Conservation (phyloP, 2,329 filamentous ascomycete genomes). For the Cladorrhinum sp. region DNA sequence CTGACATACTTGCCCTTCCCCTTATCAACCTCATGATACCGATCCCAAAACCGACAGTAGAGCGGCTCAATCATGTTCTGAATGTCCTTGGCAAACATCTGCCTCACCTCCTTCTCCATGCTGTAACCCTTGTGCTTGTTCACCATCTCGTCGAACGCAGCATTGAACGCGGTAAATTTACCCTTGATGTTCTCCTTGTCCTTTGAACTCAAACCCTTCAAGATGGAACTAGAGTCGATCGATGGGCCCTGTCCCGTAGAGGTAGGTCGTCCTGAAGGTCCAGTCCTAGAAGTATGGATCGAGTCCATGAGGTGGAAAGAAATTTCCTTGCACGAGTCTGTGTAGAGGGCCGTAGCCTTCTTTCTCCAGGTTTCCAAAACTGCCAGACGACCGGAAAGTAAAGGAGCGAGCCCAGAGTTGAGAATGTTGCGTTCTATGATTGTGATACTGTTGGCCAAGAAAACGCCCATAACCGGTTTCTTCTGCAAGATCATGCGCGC, state of each 20-base stretch:
- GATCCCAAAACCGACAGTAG: constrained; percentile 93
- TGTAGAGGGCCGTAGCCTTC: constrained; percentile 76
- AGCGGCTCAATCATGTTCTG: constrained; percentile 90
- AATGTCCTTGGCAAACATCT: constrained; percentile 77
- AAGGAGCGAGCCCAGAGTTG: constrained; percentile 70
- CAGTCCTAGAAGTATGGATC: constrained; percentile 63
- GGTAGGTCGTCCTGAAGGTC: constrained; percentile 57
- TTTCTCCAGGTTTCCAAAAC: constrained; percentile 83
- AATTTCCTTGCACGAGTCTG: constrained; percentile 84
- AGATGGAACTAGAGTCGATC: constrained; percentile 75
- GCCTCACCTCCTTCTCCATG: constrained; percentile 89
- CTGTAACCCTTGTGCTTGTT: constrained; percentile 74
- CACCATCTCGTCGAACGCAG: constrained; percentile 84
- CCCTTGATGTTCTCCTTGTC: constrained; percentile 96
- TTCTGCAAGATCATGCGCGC: constrained; percentile 69
- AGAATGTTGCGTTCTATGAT: constrained; percentile 82
- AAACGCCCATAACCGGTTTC: constrained; percentile 79
- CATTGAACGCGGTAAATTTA: constrained; percentile 92
- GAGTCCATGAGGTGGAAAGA: constrained; percentile 84
- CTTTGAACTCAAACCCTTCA: constrained; percentile 81
- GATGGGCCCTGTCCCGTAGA: constrained; percentile 57
- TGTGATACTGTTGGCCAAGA: constrained; percentile 82
- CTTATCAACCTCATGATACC: constrained; percentile 96
- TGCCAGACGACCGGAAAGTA: constrained; percentile 65
- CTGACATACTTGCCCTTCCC: constrained; percentile 98